These are phyloP conservation scores for Botrytis porri DNA, from an alignment of 2,329 filamentous ascomycete species.

Conservation along the genomic window DNA sequence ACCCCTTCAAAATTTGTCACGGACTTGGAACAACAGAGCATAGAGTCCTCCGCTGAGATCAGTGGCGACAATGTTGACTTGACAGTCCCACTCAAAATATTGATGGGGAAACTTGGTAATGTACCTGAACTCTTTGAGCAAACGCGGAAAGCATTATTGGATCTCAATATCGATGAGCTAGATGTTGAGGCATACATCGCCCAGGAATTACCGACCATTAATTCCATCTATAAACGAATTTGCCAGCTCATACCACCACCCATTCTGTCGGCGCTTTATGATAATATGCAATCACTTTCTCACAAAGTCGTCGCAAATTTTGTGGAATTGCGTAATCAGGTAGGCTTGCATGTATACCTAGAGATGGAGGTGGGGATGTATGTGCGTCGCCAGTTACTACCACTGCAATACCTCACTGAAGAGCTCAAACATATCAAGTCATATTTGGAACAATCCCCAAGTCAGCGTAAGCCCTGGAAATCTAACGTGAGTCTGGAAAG, in stretches of 20 bases:
- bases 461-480: neutral
- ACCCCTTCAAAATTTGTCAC: neutral
- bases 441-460: neutral
- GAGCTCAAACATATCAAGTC: conserved; percentile 4
- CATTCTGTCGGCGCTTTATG: neutral
- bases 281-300: neutral
- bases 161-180: neutral
- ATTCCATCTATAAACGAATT: neutral
- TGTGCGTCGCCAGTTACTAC: neutral
- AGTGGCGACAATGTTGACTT: neutral
- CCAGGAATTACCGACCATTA: neutral
- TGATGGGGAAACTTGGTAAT: neutral
- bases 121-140: neutral
- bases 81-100: neutral
- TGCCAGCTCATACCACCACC: conserved; percentile 3
- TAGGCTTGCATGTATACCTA: neutral
- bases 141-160: neutral
- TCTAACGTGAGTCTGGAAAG: neutral
- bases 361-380: neutral
- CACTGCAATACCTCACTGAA: neutral
- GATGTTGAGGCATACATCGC: neutral
- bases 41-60: neutral
- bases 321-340: neutral
- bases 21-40: neutral
- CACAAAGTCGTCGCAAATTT: neutral